Base-by-base conservation (phyloP, 441 rosid species). In the Populus trichocarpa region DNA sequence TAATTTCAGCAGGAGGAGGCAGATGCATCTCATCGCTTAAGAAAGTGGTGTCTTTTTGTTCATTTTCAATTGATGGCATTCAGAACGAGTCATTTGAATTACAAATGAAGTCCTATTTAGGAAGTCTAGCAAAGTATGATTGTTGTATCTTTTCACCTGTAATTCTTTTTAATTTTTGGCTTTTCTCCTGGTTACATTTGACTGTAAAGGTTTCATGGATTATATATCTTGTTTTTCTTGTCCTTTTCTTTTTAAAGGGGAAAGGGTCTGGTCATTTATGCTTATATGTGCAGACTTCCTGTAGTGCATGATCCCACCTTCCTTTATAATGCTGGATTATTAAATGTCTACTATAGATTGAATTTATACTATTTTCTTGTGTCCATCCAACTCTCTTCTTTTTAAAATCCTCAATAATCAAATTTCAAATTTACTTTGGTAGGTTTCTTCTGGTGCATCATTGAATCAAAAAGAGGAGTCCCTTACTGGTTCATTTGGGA, bases 401-500 rank as follows among this genome's bases (percentile, higher is more conserved):
- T 77, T 63, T 23, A 42, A 26, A 64, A 69, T 59, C 65, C 22
- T 78, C 70, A 10, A 73, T 50, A 63, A 9, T 65, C 79, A 59
- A 57, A 50, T 40, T 73, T 82, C 25, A 67, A 81, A 69, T 42
- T 79, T 75, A 30, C 50, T 80, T 79, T 83, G 68, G 66, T 88
- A 92, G 99, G 90, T 84, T 77, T 77, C 82, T 67, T 79, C 76
- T 77, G 88, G 82, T 65, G 70, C 81, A 25, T 69, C 59, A 67
- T 72, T 57, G 76, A 79, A 80, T 81, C 83, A 76, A 77, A 64
- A 76, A 67, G 89, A 85, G 74, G 92, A 85, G 74, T 82, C 84
- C 65, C 77, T 67, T 4, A 50, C 73, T 23, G 83, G 81, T 79
- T 82, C 88, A 75, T 72, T 79, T 64, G 78, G 82, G 66, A 81